Evolutionary conservation across 306 rosid species (phyloP).

Genomic region (Casuarina equisetifolia): DNA sequence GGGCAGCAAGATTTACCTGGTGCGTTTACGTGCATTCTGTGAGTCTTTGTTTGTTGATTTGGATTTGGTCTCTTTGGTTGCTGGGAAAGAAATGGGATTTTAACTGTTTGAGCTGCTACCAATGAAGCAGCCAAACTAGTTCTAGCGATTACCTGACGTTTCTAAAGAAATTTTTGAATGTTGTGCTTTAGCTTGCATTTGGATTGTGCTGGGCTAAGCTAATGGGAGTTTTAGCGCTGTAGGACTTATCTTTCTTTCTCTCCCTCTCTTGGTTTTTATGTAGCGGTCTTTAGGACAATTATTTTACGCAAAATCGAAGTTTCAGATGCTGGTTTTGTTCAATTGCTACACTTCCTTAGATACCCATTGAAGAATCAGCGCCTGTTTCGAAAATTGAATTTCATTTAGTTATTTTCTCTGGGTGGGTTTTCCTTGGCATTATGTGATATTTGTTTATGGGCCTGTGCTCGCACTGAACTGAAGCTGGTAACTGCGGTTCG

Average conservation of each 20-base stretch:
- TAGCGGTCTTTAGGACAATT: neutral
- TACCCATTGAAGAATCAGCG: neutral
- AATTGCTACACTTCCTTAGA: constrained; percentile 6
- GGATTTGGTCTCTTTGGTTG: constrained; percentile 11
- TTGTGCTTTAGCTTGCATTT: neutral
- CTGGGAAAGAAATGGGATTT: constrained; percentile 25
- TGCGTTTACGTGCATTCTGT: constrained; percentile 37
- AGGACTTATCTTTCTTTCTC: too few relatives aligned
- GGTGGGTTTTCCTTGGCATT: neutral
- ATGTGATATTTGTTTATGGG: neutral
- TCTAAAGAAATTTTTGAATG: neutral
- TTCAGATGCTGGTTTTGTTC: neutral
- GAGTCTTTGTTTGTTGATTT: constrained; percentile 7
- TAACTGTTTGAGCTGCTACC: neutral
- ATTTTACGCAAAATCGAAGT: neutral
- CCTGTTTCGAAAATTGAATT: constrained; percentile 2
- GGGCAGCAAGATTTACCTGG: constrained; percentile 91
- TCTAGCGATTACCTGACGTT: neutral
- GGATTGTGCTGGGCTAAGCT: neutral
- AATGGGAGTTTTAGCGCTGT: neutral
- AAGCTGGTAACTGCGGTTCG: too few relatives aligned
- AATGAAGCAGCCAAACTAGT: constrained; percentile 11
- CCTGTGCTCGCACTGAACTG: neutral
- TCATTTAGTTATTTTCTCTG: neutral
- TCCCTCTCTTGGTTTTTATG: too few relatives aligned